phyloP scores from a whole-genome alignment of 306 rosid species.

The Heteromeles arbutifolia region DNA sequence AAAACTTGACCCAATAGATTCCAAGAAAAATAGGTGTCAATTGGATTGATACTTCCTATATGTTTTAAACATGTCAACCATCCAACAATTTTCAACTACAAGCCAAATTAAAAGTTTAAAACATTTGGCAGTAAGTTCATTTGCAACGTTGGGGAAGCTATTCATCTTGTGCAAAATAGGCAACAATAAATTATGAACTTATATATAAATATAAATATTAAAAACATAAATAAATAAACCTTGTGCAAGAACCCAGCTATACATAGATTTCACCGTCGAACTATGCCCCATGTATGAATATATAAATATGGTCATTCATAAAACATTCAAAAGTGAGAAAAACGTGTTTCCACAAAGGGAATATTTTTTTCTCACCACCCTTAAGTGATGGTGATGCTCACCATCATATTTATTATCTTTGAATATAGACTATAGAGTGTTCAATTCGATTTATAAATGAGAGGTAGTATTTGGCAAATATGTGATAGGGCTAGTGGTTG shows the following conservation, averaged over 20 bases:
- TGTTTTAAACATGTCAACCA: neutral
- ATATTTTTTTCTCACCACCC: too few relatives aligned
- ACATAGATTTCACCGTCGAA: neutral
- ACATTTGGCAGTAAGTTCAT: neutral
- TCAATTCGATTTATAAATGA: too few relatives aligned
- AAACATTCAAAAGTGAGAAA: neutral
- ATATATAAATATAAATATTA: too few relatives aligned
- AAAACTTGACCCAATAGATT: too few relatives aligned
- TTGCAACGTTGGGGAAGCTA: slow-evolving; percentile 2
- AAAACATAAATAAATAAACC: neutral
- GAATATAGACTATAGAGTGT: neutral
- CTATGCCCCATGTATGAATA: neutral
- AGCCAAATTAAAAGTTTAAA: neutral
- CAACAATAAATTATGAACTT: neutral
- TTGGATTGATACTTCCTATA: neutral
- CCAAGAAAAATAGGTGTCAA: neutral
- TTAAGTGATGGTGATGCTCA: too few relatives aligned
- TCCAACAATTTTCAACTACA: neutral
- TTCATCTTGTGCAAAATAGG: neutral
- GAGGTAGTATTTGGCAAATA: too few relatives aligned
- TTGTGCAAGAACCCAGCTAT: neutral
- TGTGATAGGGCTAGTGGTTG: too few relatives aligned
- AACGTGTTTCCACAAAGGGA: neutral
- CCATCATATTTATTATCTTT: too few relatives aligned
- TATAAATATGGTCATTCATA: neutral